Evolutionary conservation across 257 asterid genomes (phyloP).

Genomic region (Capsicum baccatum): DNA sequence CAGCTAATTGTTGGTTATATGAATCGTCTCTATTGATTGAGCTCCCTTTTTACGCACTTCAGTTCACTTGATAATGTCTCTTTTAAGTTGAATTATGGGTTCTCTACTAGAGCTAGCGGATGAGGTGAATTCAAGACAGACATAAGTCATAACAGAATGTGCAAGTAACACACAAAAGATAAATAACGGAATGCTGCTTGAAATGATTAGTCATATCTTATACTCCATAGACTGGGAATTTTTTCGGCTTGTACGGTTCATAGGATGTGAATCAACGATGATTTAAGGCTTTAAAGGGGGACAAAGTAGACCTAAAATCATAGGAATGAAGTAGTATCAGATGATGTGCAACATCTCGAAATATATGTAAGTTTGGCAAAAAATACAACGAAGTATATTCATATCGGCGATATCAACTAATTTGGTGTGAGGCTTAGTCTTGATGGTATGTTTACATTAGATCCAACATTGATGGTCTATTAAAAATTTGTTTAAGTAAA

Average conservation of each 20-base stretch:
- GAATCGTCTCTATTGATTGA: not conserved
- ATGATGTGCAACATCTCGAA: not conserved
- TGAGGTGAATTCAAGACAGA: not conserved
- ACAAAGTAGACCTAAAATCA: not conserved
- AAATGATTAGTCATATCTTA: not conserved
- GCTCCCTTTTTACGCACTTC: no score
- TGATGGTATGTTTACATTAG: conserved; percentile 3
- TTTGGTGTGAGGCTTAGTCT: not conserved
- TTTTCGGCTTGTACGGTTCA: not conserved
- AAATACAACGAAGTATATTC: not conserved
- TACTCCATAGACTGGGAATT: not conserved
- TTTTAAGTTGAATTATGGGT: not conserved
- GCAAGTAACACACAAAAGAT: not conserved
- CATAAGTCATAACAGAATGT: not conserved
- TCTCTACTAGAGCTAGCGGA: not conserved
- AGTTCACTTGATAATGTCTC: not conserved
- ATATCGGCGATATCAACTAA: not conserved
- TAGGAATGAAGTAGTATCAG: not conserved
- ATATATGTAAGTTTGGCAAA: not conserved
- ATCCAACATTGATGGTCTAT: not conserved
- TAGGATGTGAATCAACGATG: not conserved
- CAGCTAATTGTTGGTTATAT: not conserved
- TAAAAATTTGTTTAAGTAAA: not conserved
- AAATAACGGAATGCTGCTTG: not conserved
- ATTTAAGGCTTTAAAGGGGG: not conserved